These are phyloP conservation scores for Boletus reticuloceps DNA, from an alignment of 768 basidiomycete genomes.

Conservation along the genomic window DNA sequence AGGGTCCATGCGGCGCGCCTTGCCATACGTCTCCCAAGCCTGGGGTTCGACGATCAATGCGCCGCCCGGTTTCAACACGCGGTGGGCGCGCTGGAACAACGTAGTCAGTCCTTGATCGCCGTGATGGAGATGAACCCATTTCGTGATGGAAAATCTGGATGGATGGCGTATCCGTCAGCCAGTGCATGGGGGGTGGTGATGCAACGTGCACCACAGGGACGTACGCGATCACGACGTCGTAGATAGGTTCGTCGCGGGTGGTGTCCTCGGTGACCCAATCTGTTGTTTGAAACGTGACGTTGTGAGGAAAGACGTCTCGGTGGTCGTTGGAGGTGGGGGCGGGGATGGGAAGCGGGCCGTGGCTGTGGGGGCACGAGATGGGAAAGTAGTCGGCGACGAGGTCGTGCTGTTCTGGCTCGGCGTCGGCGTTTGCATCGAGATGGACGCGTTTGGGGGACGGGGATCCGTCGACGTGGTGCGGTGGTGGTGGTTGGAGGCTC, in stretches of 20 bases:
- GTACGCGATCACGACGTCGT: conserved; percentile 81
- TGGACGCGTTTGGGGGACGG: conserved; percentile 10
- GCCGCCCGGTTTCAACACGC: conserved; percentile 59
- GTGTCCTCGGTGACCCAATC: conserved; percentile 69
- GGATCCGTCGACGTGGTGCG: too few species aligned
- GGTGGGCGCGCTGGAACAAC: conserved; percentile 66
- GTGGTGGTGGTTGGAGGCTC: conserved; percentile 51
- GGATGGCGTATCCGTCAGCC: too few species aligned
- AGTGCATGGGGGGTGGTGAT: background rate
- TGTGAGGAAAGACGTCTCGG: conserved; percentile 67
- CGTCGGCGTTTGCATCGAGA: background rate
- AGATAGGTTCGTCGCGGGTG: conserved; percentile 56
- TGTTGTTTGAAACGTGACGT: conserved; percentile 65
- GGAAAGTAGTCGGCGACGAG: conserved; percentile 62
- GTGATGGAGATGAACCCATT: conserved; percentile 88
- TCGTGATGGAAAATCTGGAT: conserved; percentile 67
- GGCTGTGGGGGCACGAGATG: conserved; percentile 68
- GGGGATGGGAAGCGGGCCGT: conserved; percentile 74
- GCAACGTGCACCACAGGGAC: background rate
- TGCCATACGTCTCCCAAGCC: conserved; percentile 79
- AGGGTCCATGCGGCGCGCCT: conserved; percentile 68
- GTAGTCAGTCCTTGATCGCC: conserved; percentile 68
- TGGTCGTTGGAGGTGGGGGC: background rate
- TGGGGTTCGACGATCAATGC: conserved; percentile 81
- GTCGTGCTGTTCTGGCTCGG: background rate